phyloP scores from a whole-genome alignment of 208 protist genomes.

The Trypanosoma rangeli region DNA sequence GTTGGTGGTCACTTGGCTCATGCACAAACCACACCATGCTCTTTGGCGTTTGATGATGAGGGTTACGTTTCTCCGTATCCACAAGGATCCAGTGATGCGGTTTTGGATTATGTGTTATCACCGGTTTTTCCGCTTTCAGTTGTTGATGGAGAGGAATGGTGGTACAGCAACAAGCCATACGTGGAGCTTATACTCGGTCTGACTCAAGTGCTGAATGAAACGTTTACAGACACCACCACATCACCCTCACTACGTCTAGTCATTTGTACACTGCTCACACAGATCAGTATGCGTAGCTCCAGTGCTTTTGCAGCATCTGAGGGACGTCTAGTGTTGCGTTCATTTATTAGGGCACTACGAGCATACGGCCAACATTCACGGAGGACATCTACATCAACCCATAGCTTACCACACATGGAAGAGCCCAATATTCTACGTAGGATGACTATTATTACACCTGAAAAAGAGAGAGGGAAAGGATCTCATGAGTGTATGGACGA shows the following conservation, averaged over 20 bases:
- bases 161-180: constrained; percentile 57
- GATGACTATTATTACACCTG: neutral
- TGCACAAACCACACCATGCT: neutral
- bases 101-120: neutral
- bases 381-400: neutral
- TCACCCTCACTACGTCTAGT: constrained; percentile 44
- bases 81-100: neutral
- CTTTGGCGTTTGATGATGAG: constrained; percentile 2
- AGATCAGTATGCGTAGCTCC: constrained; percentile 44
- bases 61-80: neutral
- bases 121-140: neutral
- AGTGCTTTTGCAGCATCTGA: constrained; percentile 56
- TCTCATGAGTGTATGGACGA: neutral
- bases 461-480: neutral
- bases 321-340: constrained; percentile 55
- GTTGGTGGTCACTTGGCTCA: neutral
- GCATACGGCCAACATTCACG: constrained; percentile 9
- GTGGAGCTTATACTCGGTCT: constrained; percentile 45
- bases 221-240: constrained; percentile 33
- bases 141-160: constrained; percentile 18
- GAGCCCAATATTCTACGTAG: neutral
- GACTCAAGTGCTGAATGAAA: constrained; percentile 36
- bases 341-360: constrained; percentile 38
- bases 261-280: constrained; percentile 40
- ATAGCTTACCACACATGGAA: neutral